A percentile compares a stretch with the other conserved stretches of the same genome.
Evolutionary conservation across 2,329 filamentous ascomycete species (phyloP).

Genomic region (Clarireedia monteithiana): DNA sequence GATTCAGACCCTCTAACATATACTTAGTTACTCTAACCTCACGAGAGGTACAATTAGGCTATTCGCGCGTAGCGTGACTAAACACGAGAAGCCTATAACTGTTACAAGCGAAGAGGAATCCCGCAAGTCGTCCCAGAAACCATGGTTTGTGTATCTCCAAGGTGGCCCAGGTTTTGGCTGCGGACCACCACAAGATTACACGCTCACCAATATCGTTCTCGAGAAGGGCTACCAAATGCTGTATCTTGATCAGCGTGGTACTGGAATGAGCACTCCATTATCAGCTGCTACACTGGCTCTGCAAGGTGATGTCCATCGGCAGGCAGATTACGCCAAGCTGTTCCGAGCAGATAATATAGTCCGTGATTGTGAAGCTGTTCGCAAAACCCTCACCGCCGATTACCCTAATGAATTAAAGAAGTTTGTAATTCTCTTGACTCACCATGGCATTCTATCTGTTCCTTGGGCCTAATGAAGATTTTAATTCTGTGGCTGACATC

Average conservation of each 20-base stretch:
- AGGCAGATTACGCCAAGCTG: slow-evolving; percentile 72
- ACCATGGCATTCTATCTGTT: neutral
- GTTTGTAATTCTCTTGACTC: slow-evolving; percentile 38
- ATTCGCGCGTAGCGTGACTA: slow-evolving; percentile 68
- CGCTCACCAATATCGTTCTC: slow-evolving; percentile 63
- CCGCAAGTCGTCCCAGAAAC: slow-evolving; percentile 41
- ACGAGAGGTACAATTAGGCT: slow-evolving; percentile 54
- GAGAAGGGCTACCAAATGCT: slow-evolving; percentile 79
- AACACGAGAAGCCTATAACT: slow-evolving; percentile 48
- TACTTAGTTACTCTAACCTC: slow-evolving; percentile 3
- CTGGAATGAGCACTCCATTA: slow-evolving; percentile 75
- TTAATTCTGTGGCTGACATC: neutral
- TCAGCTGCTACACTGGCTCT: slow-evolving; percentile 62
- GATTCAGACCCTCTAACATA: neutral
- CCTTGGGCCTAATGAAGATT: neutral
- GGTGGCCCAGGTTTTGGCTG: slow-evolving; percentile 51
- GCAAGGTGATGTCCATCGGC: slow-evolving; percentile 54
- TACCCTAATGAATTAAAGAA: slow-evolving; percentile 62
- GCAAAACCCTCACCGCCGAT: slow-evolving; percentile 62
- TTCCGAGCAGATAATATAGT: slow-evolving; percentile 91
- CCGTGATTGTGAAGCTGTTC: slow-evolving; percentile 78
- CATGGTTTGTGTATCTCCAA: slow-evolving; percentile 67
- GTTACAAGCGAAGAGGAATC: slow-evolving; percentile 30
- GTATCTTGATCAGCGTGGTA: slow-evolving; percentile 85
- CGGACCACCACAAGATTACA: slow-evolving; percentile 62